phyloP scores from a whole-genome alignment of 768 basidiomycete genomes.

The Naganishia onofrii region DNA sequence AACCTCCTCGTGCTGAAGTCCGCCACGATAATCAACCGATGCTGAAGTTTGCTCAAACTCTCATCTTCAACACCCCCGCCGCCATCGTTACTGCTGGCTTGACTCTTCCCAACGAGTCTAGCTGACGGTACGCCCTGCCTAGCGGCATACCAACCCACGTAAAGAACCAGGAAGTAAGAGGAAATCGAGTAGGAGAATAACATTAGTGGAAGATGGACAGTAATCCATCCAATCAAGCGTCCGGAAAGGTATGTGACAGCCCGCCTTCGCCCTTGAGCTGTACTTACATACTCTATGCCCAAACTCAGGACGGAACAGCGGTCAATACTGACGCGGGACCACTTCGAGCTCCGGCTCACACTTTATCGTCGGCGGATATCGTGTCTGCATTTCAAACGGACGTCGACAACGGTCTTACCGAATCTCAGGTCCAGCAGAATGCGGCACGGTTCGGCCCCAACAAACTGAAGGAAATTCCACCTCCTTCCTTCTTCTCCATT shows the following conservation, averaged over 20 bases:
- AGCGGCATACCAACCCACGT: background rate
- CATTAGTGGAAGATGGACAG: conserved; percentile 24
- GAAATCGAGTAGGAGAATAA: conserved; percentile 26
- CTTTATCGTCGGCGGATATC: conserved; percentile 42
- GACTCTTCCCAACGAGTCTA: conserved; percentile 15
- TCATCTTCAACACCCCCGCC: background rate
- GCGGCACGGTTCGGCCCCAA: conserved; percentile 48
- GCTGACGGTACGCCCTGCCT: conserved; percentile 17
- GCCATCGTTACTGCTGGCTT: background rate
- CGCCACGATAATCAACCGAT: background rate
- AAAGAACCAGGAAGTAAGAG: background rate
- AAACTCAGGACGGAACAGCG: conserved; percentile 54
- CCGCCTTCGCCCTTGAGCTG: background rate
- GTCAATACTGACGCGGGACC: conserved; percentile 8
- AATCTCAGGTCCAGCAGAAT: conserved; percentile 38
- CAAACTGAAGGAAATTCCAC: conserved; percentile 48
- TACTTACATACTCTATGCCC: background rate
- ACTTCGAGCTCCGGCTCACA: conserved; percentile 37
- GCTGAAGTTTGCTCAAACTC: conserved; percentile 27
- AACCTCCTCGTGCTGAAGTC: background rate
- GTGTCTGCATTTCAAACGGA: conserved; percentile 43
- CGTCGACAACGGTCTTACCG: conserved; percentile 42
- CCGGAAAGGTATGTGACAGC: background rate
- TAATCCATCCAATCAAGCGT: conserved; percentile 2
- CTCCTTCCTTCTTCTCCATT: conserved; percentile 44